These are phyloP conservation scores for Nannizzia gypsea DNA, from an alignment of 2,329 filamentous ascomycete species.

Conservation along the genomic window DNA sequence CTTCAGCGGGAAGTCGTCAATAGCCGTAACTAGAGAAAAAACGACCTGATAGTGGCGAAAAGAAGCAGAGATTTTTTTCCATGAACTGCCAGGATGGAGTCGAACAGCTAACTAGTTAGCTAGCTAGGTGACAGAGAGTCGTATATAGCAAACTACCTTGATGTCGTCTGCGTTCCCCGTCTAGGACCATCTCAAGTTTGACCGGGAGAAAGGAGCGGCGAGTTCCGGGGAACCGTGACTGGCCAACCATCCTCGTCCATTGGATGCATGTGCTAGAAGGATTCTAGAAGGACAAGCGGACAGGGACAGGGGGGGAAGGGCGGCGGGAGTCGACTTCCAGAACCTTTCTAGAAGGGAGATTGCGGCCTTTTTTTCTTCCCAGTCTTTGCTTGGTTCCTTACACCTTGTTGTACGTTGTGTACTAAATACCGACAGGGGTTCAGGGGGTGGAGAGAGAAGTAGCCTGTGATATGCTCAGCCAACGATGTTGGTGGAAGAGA, in stretches of 20 bases:
- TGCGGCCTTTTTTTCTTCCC: neutral
- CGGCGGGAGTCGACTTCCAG: neutral
- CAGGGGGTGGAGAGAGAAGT: neutral
- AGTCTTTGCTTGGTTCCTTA: neutral
- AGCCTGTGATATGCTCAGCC: too few species aligned
- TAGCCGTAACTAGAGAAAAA: neutral
- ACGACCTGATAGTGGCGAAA: neutral
- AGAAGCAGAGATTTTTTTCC: neutral
- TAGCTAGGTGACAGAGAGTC: too few species aligned
- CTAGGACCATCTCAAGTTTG: neutral
- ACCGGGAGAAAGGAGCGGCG: neutral
- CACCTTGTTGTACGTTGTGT: neutral
- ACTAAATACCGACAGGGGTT: neutral
- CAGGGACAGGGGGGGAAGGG: neutral
- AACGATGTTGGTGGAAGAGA: too few species aligned
- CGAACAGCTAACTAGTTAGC: too few species aligned
- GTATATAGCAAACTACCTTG: too few species aligned
- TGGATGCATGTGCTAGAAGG: constrained; percentile 2
- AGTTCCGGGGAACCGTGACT: neutral
- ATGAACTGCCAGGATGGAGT: too few species aligned
- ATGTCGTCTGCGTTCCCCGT: neutral
- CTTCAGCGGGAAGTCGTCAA: neutral
- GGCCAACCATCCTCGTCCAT: neutral
- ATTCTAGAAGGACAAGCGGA: neutral
- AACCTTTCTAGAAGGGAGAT: constrained; percentile 4